Percentiles rank a stretch among this genome's conserved stretches.
Conservation (phyloP, 768 basidiomycete species). For the Lactarius indigo region DNA sequence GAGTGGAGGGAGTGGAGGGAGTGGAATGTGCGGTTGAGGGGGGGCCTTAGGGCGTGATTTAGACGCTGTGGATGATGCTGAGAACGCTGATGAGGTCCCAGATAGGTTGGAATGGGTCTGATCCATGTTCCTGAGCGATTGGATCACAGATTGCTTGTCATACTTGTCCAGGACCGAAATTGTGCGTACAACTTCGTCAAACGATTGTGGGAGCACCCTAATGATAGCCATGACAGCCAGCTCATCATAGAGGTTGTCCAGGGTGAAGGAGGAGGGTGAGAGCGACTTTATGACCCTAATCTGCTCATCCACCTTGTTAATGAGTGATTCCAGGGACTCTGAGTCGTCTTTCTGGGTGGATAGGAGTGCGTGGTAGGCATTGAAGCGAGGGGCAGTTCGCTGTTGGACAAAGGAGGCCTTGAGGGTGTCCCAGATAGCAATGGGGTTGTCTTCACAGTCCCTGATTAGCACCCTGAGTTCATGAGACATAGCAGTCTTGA, state of each 20-base stretch:
- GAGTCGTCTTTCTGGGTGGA: neutral
- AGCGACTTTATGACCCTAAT: neutral
- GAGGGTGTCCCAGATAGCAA: neutral
- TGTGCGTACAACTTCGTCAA: neutral
- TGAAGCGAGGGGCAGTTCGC: neutral
- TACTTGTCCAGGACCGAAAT: constrained; percentile 2
- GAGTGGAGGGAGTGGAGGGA: too few relatives aligned
- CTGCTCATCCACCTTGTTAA: too few relatives aligned
- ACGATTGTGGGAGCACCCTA: neutral
- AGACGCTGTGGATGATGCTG: too few relatives aligned
- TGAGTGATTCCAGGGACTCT: too few relatives aligned
- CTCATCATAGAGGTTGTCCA: constrained; percentile 1
- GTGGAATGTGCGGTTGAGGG: too few relatives aligned
- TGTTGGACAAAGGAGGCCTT: neutral
- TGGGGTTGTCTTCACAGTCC: neutral
- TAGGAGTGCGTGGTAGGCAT: neutral
- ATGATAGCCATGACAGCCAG: neutral
- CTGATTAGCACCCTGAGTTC: neutral
- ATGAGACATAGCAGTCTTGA: neutral
- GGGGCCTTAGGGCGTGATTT: neutral
- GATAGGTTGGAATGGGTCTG: neutral
- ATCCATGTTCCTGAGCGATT: neutral
- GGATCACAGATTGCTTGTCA: constrained; percentile 1
- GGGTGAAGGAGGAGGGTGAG: neutral
- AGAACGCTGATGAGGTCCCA: neutral